These are phyloP conservation scores for Urostyla sp. DNA, from an alignment of 73 alveolate genomes.

Conservation along the genomic window DNA sequence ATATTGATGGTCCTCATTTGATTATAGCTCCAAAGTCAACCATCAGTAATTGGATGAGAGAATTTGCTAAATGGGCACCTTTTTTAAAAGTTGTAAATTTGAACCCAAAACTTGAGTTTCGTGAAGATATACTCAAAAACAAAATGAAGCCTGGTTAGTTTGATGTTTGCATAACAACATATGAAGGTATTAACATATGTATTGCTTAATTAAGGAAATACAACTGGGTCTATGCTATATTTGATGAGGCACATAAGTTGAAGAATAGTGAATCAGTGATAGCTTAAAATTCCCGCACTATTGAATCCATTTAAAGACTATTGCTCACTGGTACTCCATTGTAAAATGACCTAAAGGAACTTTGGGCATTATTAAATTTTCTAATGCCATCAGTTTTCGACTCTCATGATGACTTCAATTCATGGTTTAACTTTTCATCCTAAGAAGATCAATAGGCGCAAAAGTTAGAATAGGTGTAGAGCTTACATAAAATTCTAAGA, in stretches of 20 bases:
- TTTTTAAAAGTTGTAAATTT: conserved; percentile 80
- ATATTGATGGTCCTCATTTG: conserved; percentile 76
- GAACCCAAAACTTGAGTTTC: conserved; percentile 78
- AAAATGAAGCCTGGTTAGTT: conserved; percentile 80
- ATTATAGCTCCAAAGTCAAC: conserved; percentile 95
- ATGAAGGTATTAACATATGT: conserved; percentile 95
- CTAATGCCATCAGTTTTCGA: conserved; percentile 95
- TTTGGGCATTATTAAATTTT: conserved; percentile 94
- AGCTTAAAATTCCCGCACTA: conserved; percentile 57
- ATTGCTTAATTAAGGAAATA: conserved; percentile 49
- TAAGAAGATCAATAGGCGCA: conserved; percentile 81
- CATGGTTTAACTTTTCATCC: conserved; percentile 74
- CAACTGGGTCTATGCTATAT: conserved; percentile 85
- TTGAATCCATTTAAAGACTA: conserved; percentile 73
- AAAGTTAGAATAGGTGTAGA: conserved; percentile 84
- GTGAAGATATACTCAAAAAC: conserved; percentile 82
- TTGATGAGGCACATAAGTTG: conserved; percentile 97
- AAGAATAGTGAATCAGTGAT: conserved; percentile 44
- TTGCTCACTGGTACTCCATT: conserved; percentile 98
- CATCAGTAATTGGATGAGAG: conserved; percentile 95
- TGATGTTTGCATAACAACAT: conserved; percentile 92
- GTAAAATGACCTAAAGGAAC: conserved; percentile 89
- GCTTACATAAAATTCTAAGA: conserved; percentile 82
- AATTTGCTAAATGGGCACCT: conserved; percentile 94
- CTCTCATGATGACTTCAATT: conserved; percentile 79